Base-by-base conservation (phyloP, 768 basidiomycete species). In the Podaxis pistillaris region DNA sequence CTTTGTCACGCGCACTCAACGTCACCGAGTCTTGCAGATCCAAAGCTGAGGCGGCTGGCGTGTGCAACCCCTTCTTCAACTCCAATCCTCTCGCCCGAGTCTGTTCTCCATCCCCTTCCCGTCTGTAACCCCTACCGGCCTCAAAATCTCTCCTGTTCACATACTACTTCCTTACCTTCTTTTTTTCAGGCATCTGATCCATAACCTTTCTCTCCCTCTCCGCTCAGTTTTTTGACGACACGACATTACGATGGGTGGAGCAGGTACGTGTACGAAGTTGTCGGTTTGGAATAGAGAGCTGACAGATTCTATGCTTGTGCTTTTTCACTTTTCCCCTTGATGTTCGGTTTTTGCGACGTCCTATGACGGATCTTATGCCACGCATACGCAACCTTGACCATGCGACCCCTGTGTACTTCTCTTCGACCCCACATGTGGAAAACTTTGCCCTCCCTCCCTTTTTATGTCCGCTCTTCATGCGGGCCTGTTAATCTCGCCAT, bases 171-270 rank as follows among this genome's bases (percentile, higher is more conserved):
- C 12, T 15, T 60, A 44, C 47, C 22, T 52, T 33, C 53, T 63
- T 41, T 44, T 64, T 64, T 33, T 33, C 19, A 38, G 50, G 53
- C 41, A 17, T 41, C 47, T 59, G 24, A 53, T 54, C 33, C 44
- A 7, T 17, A 19, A 17, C 19, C 37, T 22, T 50, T 52, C 40
- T 58, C 46, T 41, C 30, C 33, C 13, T 17, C 30, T 24, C 13
- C n/a, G 33, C 3, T 58, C 58, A 33, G 37, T 50, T 53, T 40
- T 46, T 66, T 47, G 56, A 65, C 60, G 58, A 63, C 54, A 52
- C 66, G 57, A 63, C 22, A 56, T 50, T 60, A 69, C 57, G 51
- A 80, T 80, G 79, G 74, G 77, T 62, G 76, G 78, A 66, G 77
- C 77, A 69, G 79, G 79, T 80, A 63, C 67, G 76, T 74, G 38